phyloP scores from a whole-genome alignment of 2,329 filamentous ascomycete genomes.

The Fusarium cyanostomum region DNA sequence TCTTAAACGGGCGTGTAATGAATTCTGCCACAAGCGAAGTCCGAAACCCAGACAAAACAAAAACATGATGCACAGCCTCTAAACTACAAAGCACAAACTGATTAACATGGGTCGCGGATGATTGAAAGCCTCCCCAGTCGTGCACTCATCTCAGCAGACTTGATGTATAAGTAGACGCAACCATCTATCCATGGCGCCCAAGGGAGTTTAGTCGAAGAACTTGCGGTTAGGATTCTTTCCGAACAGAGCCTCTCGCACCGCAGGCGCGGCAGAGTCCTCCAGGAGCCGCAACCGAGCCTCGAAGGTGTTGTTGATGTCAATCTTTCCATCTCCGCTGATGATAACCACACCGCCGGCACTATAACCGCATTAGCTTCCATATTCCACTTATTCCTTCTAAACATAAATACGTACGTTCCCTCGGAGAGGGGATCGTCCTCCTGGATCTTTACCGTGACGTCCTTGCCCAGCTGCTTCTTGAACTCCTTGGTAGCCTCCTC shows the following conservation, averaged over 20 bases:
- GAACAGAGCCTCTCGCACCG: slow-evolving; percentile 86
- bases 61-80: slow-evolving; percentile 50
- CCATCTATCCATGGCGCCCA: slow-evolving; percentile 12
- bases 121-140: slow-evolving; percentile 32
- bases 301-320: slow-evolving; percentile 98
- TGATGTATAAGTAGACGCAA: slow-evolving; percentile 23
- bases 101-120: slow-evolving; percentile 38
- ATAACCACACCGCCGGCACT: slow-evolving; percentile 87
- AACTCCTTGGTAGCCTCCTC: slow-evolving; percentile 82
- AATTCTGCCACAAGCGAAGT: slow-evolving; percentile 40
- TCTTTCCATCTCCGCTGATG: slow-evolving; percentile 86
- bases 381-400: background rate
- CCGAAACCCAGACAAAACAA: slow-evolving; percentile 38
- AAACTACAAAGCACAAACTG: slow-evolving; percentile 45
- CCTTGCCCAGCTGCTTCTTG: slow-evolving; percentile 78
- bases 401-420: slow-evolving; percentile 73
- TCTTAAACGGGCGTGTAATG: slow-evolving; percentile 37
- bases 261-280: slow-evolving; percentile 84
- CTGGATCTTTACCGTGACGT: slow-evolving; percentile 76
- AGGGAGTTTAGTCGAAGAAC: slow-evolving; percentile 80
- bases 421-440: slow-evolving; percentile 83
- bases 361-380: slow-evolving; percentile 37
- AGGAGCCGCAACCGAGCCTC: slow-evolving; percentile 89
- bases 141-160: slow-evolving; percentile 29
- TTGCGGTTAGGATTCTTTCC: slow-evolving; percentile 95